phyloP scores from a whole-genome alignment of 352 stramenopile genomes.

The Pythium phragmitis region DNA sequence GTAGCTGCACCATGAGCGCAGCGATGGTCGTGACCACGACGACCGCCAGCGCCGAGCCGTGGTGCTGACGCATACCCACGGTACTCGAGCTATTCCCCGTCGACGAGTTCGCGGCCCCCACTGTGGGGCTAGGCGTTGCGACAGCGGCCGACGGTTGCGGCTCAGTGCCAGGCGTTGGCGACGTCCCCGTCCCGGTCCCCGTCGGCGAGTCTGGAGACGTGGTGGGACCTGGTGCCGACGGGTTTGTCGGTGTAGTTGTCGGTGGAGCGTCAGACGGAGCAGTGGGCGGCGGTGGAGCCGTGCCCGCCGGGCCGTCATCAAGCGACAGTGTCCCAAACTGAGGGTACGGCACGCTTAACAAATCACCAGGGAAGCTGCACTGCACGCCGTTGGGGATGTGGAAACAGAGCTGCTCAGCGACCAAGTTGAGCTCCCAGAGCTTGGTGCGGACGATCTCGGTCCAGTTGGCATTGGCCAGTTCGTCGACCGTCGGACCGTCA shows the following conservation, averaged over 20 bases:
- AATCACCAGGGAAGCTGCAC: constrained; percentile 13
- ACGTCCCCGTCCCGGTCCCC: neutral
- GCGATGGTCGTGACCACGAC: neutral
- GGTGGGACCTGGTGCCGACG: too few relatives aligned
- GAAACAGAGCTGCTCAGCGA: constrained; percentile 14
- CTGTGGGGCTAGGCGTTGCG: neutral
- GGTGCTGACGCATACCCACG: neutral
- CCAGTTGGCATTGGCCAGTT: constrained; percentile 1
- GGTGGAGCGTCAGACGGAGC: too few relatives aligned
- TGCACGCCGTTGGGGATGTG: constrained; percentile 21
- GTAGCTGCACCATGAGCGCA: constrained; percentile 2
- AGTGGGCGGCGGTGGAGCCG: neutral
- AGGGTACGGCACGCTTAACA: constrained; percentile 9
- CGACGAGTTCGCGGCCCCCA: neutral
- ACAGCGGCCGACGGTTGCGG: neutral
- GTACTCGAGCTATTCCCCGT: constrained; percentile 5
- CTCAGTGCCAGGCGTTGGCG: neutral
- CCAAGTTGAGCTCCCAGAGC: constrained; percentile 7
- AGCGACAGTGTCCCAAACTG: neutral
- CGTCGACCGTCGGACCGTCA: neutral
- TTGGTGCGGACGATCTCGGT: constrained; percentile 11
- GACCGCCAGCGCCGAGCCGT: neutral
- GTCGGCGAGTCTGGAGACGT: neutral
- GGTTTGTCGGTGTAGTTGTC: too few relatives aligned
- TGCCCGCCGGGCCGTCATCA: neutral